Evolutionary conservation across 2,329 filamentous ascomycete species (phyloP), one percentile per base, ranked within the genome.

Genomic region (Eurotiales sp.): DNA sequence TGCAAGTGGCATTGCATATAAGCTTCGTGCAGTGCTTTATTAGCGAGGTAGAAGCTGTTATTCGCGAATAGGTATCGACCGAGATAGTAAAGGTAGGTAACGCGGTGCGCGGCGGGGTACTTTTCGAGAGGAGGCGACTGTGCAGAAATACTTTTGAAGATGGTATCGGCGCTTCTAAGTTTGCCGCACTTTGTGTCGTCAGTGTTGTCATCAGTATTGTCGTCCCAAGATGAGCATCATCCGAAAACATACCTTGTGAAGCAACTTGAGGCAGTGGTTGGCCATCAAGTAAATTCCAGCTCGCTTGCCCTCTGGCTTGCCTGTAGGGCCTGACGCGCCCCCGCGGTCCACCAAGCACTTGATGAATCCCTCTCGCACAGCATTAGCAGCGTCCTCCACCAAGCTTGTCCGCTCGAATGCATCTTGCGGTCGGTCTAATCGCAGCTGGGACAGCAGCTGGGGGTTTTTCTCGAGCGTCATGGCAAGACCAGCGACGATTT

Each of bases 31-130:
- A 96, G 75, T 30, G 86, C 89, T 44, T 83, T 75, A 47, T 86
- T 82, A 0, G 91, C 90, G 22, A 87, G 84, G 55, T 82, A 83
- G 68, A 90, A 96, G 64, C 95, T 86, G 58, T 84, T 87, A 67
- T 89, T 91, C 56, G 88, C 84, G 66, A 95, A 90, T 63, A 91
- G 84, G 71, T 92, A 96, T 53, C 90, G 86, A 15, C 92, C 92
- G 5, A 97, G 84, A 65, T 96, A 96, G 73, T 96, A 96, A 12
- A 97, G 84, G 61, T 91, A 97, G 3, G 90, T 95, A 46, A 96
- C 90, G 44, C 90, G 83, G 65, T 97, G 88, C 5, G 87, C 81
- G 19, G 88, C 89, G 2, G 91, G 90, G 63, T 95, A 97, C 46
- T 88, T 81, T 1, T 81, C 78, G 11, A 97, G 73, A 0, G 90